These are phyloP conservation scores for Candida glucosophila DNA, from an alignment of 1,139 yeast genomes.

Conservation along the genomic window DNA sequence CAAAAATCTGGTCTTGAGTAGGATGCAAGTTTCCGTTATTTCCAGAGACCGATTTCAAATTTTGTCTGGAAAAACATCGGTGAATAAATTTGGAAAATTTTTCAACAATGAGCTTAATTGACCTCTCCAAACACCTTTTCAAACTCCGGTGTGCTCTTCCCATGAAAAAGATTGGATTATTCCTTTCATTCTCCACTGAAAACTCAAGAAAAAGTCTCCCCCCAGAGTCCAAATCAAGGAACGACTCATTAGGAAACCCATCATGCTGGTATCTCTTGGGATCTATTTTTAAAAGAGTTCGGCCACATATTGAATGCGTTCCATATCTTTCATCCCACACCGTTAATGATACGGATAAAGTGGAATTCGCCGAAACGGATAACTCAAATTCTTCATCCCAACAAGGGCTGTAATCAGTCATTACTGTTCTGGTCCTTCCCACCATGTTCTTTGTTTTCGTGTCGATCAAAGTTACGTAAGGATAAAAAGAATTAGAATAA, in stretches of 20 bases:
- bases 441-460: conserved; percentile 47
- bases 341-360: conserved; percentile 43
- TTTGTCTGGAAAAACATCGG: conserved; percentile 32
- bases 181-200: conserved; percentile 69
- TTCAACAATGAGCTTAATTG: conserved; percentile 58
- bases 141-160: conserved; percentile 69
- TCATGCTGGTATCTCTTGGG: conserved; percentile 60
- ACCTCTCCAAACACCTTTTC: conserved; percentile 52
- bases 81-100: conserved; percentile 42
- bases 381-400: conserved; percentile 90
- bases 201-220: conserved; percentile 58
- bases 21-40: conserved; percentile 36
- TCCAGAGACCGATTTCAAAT: conserved; percentile 48
- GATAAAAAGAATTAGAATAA: conserved; percentile 47
- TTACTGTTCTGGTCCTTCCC: conserved; percentile 64
- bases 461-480: conserved; percentile 65
- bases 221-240: conserved; percentile 58
- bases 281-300: conserved; percentile 54
- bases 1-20: conserved; percentile 49
- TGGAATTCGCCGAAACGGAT: conserved; percentile 30
- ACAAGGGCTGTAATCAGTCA: conserved; percentile 58
- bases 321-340: conserved; percentile 67
- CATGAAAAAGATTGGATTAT: conserved; percentile 70
- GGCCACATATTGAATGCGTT: conserved; percentile 62
- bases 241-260: conserved; percentile 57